These are phyloP conservation scores for Diospyros kaki DNA, from an alignment of 148 eudicot species.

Conservation along the genomic window DNA sequence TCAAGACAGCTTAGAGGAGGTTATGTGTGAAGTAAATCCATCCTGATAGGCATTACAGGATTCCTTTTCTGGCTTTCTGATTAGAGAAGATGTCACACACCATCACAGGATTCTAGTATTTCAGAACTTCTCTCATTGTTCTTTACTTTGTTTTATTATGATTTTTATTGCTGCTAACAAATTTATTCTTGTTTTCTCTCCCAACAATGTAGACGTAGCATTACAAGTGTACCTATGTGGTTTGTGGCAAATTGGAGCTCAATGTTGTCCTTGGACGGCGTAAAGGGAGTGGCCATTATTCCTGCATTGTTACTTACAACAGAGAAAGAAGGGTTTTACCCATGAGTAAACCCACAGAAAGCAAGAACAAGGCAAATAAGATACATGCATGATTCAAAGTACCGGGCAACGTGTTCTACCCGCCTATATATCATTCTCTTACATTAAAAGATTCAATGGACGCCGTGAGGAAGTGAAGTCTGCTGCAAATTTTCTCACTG, in stretches of 20 bases:
- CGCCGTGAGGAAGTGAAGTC: slow-evolving; percentile 45
- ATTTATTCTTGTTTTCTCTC: not conserved
- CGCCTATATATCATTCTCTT: slow-evolving; percentile 20
- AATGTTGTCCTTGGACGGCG: slow-evolving; percentile 73
- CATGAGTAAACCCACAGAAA: not conserved
- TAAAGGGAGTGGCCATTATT: slow-evolving; percentile 76
- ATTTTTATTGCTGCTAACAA: too few species aligned
- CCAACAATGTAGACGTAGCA: not conserved
- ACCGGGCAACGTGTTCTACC: not conserved
- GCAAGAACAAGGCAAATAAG: not conserved
- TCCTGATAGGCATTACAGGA: not conserved
- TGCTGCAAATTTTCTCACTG: slow-evolving; percentile 65
- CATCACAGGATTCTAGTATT: not conserved
- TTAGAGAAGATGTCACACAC: not conserved
- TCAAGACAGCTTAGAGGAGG: not conserved
- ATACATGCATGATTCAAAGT: not conserved
- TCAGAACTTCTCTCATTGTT: not conserved
- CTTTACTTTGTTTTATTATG: too few species aligned
- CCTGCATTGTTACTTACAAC: slow-evolving; percentile 82
- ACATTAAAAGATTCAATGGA: slow-evolving; percentile 73
- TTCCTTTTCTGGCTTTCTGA: not conserved
- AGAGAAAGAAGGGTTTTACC: not conserved
- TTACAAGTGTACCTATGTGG: slow-evolving; percentile 44
- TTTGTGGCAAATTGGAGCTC: slow-evolving; percentile 92
- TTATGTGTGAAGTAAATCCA: not conserved